These are phyloP conservation scores for Hibiscus trionum DNA, from an alignment of 345 rosid species.

Conservation along the genomic window DNA sequence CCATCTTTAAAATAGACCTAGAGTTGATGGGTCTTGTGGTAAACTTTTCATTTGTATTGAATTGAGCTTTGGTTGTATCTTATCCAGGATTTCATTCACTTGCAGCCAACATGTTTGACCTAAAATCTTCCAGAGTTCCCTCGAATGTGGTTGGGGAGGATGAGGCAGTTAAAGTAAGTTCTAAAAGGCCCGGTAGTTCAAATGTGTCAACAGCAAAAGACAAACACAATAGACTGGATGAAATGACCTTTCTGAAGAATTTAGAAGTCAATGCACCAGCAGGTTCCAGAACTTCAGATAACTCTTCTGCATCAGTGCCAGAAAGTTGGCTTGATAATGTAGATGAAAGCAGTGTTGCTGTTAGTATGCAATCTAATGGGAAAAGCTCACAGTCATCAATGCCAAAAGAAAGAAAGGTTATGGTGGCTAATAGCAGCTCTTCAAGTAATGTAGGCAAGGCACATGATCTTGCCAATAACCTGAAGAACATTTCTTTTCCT, in stretches of 20 bases:
- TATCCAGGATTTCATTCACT: background rate
- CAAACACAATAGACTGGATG: conserved; percentile 24
- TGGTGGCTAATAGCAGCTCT: conserved; percentile 30
- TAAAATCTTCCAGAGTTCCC: conserved; percentile 20
- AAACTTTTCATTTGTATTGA: background rate
- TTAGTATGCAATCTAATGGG: conserved; percentile 13
- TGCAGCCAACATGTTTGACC: conserved; percentile 20
- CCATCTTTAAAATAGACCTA: background rate
- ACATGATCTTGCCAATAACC: conserved; percentile 25
- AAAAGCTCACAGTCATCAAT: conserved; percentile 18
- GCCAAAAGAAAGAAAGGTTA: conserved; percentile 28
- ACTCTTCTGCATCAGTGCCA: conserved; percentile 16
- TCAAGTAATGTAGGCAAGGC: conserved; percentile 23
- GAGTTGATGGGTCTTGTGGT: background rate
- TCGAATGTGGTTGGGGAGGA: conserved; percentile 16
- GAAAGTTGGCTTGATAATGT: conserved; percentile 22
- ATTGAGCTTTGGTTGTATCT: background rate
- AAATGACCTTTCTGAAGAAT: conserved; percentile 19
- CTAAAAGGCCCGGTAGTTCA: conserved; percentile 25
- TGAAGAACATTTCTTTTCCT: conserved; percentile 31
- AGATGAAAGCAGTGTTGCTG: conserved; percentile 17
- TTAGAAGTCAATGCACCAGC: conserved; percentile 20
- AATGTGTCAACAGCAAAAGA: conserved; percentile 25
- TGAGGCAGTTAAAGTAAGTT: conserved; percentile 11
- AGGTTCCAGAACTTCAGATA: conserved; percentile 23